These are phyloP conservation scores for Fusarium sp. DNA, from an alignment of 2,329 filamentous ascomycete species.

Conservation along the genomic window DNA sequence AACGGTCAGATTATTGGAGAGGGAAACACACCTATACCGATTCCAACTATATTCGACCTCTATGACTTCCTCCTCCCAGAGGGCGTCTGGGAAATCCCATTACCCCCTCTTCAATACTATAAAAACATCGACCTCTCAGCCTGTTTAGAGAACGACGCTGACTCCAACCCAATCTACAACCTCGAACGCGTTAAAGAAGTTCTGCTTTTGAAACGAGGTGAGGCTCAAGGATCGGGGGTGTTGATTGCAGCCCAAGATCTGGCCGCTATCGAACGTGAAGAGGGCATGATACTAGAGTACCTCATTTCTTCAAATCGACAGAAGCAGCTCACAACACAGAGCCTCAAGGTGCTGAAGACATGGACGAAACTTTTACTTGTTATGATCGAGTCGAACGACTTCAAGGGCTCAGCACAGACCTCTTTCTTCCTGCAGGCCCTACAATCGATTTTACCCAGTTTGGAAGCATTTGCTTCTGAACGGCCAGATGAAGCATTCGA, in stretches of 20 bases:
- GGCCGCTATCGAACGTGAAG: constrained; percentile 66
- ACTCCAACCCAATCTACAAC: constrained; percentile 72
- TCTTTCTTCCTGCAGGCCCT: constrained; percentile 87
- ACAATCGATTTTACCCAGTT: constrained; percentile 87
- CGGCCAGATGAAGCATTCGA: constrained; percentile 78
- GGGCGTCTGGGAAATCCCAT: constrained; percentile 61
- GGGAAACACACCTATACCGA: constrained; percentile 72
- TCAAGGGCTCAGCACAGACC: constrained; percentile 77
- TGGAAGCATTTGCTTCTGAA: constrained; percentile 80
- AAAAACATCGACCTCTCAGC: constrained; percentile 74
- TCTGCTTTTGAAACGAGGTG: constrained; percentile 75
- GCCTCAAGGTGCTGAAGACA: constrained; percentile 77
- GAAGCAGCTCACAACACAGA: constrained; percentile 65
- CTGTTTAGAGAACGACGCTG: constrained; percentile 71
- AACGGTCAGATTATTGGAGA: constrained; percentile 79
- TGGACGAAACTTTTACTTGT: constrained; percentile 90
- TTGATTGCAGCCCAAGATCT: constrained; percentile 64
- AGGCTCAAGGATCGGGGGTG: constrained; percentile 63
- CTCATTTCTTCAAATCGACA: constrained; percentile 73
- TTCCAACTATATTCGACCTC: constrained; percentile 87
- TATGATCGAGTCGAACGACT: constrained; percentile 84
- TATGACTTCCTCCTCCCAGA: constrained; percentile 83
- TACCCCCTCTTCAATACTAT: constrained; percentile 70
- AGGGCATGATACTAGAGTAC: constrained; percentile 69
- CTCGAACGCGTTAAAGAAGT: constrained; percentile 79